Conservation (phyloP, 148 eudicot species). For the Tetragonia tetragonoides region DNA sequence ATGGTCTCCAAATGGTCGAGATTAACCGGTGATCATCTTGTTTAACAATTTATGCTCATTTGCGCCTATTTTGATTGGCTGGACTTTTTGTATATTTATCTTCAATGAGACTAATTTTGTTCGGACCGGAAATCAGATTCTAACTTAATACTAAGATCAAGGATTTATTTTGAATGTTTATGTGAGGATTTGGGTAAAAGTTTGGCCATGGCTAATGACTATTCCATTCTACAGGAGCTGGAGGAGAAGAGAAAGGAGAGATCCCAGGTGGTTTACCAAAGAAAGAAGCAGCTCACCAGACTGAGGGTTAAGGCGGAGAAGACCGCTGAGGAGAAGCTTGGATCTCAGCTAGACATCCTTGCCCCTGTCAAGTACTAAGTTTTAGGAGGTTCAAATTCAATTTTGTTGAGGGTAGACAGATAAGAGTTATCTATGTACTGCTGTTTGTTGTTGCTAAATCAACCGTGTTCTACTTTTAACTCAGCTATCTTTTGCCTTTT, state of each 20-base stretch:
- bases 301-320: conserved; percentile 60
- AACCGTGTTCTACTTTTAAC: neutral
- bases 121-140: too few relatives aligned
- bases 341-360: conserved; percentile 54
- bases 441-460: neutral
- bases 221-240: conserved; percentile 41
- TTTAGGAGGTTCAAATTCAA: conserved; percentile 1
- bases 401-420: conserved; percentile 5
- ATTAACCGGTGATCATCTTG: too few relatives aligned
- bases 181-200: neutral
- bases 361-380: conserved; percentile 53
- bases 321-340: conserved; percentile 62
- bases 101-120: too few relatives aligned
- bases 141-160: too few relatives aligned
- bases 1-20: too few relatives aligned
- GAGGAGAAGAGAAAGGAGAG: conserved; percentile 73
- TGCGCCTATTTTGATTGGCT: too few relatives aligned
- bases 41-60: too few relatives aligned
- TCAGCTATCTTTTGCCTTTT: neutral
- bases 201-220: neutral
- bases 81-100: too few relatives aligned
- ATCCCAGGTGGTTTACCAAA: conserved; percentile 48
- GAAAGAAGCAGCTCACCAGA: conserved; percentile 53
- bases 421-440: conserved; percentile 15
- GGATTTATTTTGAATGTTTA: too few relatives aligned